phyloP scores from a whole-genome alignment of 768 basidiomycete genomes.

The Hysterangium stoloniferum region DNA sequence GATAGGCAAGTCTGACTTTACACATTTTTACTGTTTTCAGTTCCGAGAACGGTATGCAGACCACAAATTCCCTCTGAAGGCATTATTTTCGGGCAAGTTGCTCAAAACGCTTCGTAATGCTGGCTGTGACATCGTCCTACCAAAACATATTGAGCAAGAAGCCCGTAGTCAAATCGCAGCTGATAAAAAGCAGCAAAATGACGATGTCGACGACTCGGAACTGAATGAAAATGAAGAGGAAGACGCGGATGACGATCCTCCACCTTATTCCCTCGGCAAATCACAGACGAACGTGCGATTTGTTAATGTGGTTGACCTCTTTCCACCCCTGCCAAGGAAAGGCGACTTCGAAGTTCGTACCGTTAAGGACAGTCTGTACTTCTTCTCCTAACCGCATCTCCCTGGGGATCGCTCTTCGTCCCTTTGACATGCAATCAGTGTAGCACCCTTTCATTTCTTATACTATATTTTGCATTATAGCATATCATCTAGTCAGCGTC shows the following conservation, averaged over 20 bases:
- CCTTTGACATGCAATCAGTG: background rate
- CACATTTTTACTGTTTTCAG: constrained; percentile 27
- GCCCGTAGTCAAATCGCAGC: constrained; percentile 13
- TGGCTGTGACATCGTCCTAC: constrained; percentile 25
- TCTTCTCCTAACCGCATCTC: constrained; percentile 66
- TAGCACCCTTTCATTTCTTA: too few relatives aligned
- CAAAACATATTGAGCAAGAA: constrained; percentile 30
- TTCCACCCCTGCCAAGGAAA: constrained; percentile 78
- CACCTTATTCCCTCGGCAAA: background rate
- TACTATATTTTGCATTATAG: too few relatives aligned
- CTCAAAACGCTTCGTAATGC: constrained; percentile 33
- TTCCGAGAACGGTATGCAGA: constrained; percentile 72
- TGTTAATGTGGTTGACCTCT: constrained; percentile 60
- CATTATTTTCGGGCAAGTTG: constrained; percentile 32
- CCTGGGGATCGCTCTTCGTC: background rate
- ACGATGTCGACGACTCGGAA: constrained; percentile 13
- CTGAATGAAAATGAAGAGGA: constrained; percentile 19
- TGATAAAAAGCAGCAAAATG: constrained; percentile 17
- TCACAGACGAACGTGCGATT: constrained; percentile 31
- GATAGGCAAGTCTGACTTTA: background rate
- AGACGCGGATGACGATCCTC: constrained; percentile 2
- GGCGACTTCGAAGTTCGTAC: constrained; percentile 78
- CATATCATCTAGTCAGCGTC: too few relatives aligned
- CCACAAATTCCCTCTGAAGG: constrained; percentile 54
- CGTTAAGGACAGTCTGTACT: constrained; percentile 80